phyloP scores from a whole-genome alignment of 1,284 basidiomycete genomes.

The Porphyrellus sp. region DNA sequence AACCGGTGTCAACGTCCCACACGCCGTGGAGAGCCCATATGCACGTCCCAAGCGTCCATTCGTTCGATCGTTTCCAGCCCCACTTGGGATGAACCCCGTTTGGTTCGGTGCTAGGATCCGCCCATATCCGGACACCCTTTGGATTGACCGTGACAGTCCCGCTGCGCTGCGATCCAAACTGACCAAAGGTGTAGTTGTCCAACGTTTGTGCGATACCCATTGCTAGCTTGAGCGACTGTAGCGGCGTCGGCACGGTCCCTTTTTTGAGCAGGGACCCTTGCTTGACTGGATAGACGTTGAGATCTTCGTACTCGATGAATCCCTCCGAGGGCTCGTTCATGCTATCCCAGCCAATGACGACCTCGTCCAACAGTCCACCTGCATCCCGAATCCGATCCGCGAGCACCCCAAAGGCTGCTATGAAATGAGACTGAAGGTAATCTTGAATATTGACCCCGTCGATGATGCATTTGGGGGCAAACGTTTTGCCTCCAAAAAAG shows the following conservation, averaged over 20 bases:
- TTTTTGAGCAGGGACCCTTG: constrained; percentile 78
- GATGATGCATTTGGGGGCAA: constrained; percentile 88
- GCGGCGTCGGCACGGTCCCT: constrained; percentile 83
- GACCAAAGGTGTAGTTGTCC: constrained; percentile 82
- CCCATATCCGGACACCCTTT: constrained; percentile 73
- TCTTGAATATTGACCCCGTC: constrained; percentile 95
- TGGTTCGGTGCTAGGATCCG: constrained; percentile 46
- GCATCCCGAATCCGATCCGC: constrained; percentile 69
- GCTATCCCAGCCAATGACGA: constrained; percentile 95
- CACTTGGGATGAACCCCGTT: constrained; percentile 47
- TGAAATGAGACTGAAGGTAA: constrained; percentile 85
- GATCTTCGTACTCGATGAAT: constrained; percentile 72
- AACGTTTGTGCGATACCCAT: constrained; percentile 85
- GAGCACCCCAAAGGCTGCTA: constrained; percentile 72
- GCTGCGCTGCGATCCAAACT: constrained; percentile 74
- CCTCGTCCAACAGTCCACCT: constrained; percentile 77
- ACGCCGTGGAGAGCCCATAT: constrained; percentile 93
- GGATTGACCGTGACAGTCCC: constrained; percentile 84
- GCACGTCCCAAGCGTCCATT: constrained; percentile 85
- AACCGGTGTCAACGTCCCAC: constrained; percentile 77
- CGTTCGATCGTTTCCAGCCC: constrained; percentile 38
- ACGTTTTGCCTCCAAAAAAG: constrained; percentile 90
- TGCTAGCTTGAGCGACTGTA: constrained; percentile 81
- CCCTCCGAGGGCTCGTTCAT: constrained; percentile 95
- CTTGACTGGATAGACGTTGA: constrained; percentile 61